Evolutionary conservation across 768 basidiomycete genomes (phyloP), one percentile per base, ranked within the genome.

Genomic region (Gymnopilus junonius): DNA sequence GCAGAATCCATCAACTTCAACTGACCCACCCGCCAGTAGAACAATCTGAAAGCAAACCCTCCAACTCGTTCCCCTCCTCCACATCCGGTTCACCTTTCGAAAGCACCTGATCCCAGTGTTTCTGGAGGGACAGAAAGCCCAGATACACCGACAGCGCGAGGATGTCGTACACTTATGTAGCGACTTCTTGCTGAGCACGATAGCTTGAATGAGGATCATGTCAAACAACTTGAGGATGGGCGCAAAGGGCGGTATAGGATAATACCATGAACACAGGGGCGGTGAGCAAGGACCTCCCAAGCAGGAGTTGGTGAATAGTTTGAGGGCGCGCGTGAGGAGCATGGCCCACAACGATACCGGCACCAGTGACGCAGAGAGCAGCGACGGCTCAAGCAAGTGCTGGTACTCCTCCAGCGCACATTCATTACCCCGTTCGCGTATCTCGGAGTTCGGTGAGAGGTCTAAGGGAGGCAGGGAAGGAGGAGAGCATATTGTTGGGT

Each of bases 341-440:
- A 85, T 75, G 23, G 79, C 79, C 59, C 85, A 94, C 0, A 92
- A 84, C 3, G 85, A 81, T 12, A 83, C 81, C 35, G 91, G 73
- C 34, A 83, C 71, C 1, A 83, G 77, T 40, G 83, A 77, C 40
- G 73, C 76, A 2, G 86, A 79, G 14, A 94, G 76, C 0, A 89
- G 90, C 1, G 83, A 85, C 4, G 94, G 82, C 43, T 90, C 86
- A 4, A 77, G 71, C 17, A 93, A 79, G 4, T 91, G 81, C 25
- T 76, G 80, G 72, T 92, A 88, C 71, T 94, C 93, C 51, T 85
- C 86, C 89, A 93, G 29, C 93, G 84, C 92, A 94, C 94, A 67
- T 94, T 92, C 0, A 91, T 92, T 92, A 94, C 1, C 93, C 93
- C 59, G 83, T 82, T 74, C 93, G 92, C 8, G 92, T 92, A 23